Evolutionary conservation across 192 early-diverging fungal species (phyloP), one percentile per base, ranked within the genome.

Genomic region (Lobosporangium transversale): DNA sequence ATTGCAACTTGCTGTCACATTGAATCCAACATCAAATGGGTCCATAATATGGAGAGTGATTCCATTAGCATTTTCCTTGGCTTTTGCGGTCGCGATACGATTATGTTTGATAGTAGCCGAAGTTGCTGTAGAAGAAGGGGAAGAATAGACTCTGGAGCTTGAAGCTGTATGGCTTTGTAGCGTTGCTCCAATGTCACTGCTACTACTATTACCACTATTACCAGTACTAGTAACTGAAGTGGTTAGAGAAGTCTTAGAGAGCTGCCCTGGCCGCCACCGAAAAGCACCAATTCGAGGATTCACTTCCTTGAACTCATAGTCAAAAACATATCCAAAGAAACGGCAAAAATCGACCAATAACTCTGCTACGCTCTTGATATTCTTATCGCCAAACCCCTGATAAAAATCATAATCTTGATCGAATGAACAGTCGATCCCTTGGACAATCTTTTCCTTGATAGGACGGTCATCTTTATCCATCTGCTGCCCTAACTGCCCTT

Each of bases 241-340:
- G 17, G 35, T 51, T 27, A 32, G 43, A 4, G 15, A 11, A 2
- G 7, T 55, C 8, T 36, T 66, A 2, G 57, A 47, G 20, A 49
- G 31, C n/a, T n/a, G n/a, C 27, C 58, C 62, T 3, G 70, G 56
- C 18, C 73, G 24, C 73, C 73, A 76, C 8, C 73, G 58, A 24
- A 76, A 76, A 3, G 57, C 53, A 8, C 73, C 73, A 6, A 67
- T 57, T 45, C 73, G 45, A 1, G 73, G 45, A 48, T 76, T 76
- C 26, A 76, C 73, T n/a, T 76, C 73, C 48, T 76, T 76, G 27
- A 58, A 62, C 17, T 67, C 73, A 23, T 67, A 76, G 35, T 76
- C 73, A 57, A 76, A 76, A 8, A 67, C 73, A 27, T 76, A 76
- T 40, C 73, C 73, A 67, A 76, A 76, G 48, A 76, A 76, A 18